phyloP scores from a whole-genome alignment of 495 filamentous ascomycete species.

The Xylaria curta region DNA sequence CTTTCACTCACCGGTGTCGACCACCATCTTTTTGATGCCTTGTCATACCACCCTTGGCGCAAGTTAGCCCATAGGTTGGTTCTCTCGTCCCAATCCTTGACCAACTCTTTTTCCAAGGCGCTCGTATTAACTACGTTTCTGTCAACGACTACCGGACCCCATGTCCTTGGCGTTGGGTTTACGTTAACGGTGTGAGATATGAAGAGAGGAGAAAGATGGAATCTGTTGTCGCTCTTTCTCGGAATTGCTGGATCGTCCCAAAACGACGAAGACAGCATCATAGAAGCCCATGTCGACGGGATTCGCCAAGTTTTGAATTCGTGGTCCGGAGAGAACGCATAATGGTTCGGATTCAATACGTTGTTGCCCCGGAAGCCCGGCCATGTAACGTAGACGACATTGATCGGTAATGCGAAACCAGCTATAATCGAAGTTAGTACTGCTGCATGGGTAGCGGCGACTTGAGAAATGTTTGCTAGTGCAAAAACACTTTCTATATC shows the following conservation, averaged over 20 bases:
- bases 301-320: not conserved
- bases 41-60: not conserved
- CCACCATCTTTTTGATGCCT: not conserved
- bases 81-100: constrained; percentile 10
- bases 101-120: not conserved
- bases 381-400: not conserved
- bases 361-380: not conserved
- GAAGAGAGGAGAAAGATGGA: not conserved
- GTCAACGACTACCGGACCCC: not conserved
- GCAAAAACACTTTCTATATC: not conserved
- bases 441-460: not conserved
- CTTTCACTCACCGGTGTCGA: constrained; percentile 5
- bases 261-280: not conserved
- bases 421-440: not conserved
- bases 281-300: not conserved
- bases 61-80: not conserved
- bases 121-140: not conserved
- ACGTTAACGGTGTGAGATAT: not conserved
- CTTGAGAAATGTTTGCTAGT: not conserved
- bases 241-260: not conserved
- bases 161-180: not conserved
- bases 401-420: not conserved
- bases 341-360: not conserved
- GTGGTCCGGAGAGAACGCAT: not conserved
- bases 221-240: not conserved